Evolutionary conservation across 306 rosid genomes (phyloP).

Genomic region (Medicago truncatula): MtrunA17r5.0-ANR NC_053048.1:33366501-33367000

Average conservation of each 20-base stretch:
- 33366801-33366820: conserved; percentile 34
- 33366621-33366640: conserved; percentile 15
- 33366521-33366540: too few relatives aligned
- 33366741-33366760: conserved; percentile 45
- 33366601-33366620: conserved; percentile 2
- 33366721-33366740: conserved; percentile 24
- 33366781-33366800: background rate
- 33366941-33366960: conserved; percentile 50
- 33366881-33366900: conserved; percentile 38
- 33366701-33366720: conserved; percentile 25
- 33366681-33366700: conserved; percentile 44
- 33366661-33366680: conserved; percentile 36
- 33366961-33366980: conserved; percentile 55
- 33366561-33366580: background rate
- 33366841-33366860: conserved; percentile 46
- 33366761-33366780: conserved; percentile 11
- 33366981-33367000: conserved; percentile 56
- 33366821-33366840: conserved; percentile 25
- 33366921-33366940: conserved; percentile 34
- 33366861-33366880: conserved; percentile 47
- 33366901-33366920: background rate
- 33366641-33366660: background rate
- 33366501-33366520: too few relatives aligned
- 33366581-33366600: background rate
- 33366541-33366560: too few relatives aligned